Percentiles rank a stretch among this genome's conserved stretches.
phyloP scores from a whole-genome alignment of 1,284 basidiomycete species.

The Wolfiporia cocos region DNA sequence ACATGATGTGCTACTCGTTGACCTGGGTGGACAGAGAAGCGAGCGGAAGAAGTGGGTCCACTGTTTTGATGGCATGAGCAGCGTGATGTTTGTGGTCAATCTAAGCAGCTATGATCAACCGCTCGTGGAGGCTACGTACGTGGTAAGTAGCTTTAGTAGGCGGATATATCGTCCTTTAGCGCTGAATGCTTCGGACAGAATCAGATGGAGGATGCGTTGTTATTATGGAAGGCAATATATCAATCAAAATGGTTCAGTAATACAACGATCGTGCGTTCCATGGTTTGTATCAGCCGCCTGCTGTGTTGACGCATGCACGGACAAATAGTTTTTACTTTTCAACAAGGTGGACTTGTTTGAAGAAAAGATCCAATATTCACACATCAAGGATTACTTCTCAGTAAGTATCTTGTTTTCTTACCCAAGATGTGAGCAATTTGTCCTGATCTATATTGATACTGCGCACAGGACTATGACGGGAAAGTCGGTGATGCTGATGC shows the following conservation, averaged over 20 bases:
- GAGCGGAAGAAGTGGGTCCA: conserved; percentile 89
- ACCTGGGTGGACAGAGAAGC: conserved; percentile 88
- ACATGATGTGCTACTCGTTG: conserved; percentile 82
- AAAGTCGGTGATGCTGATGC: conserved; percentile 60
- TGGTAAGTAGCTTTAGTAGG: conserved; percentile 44
- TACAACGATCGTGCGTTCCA: conserved; percentile 72
- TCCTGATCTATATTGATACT: no score
- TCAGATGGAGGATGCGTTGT: conserved; percentile 96
- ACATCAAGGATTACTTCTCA: conserved; percentile 83
- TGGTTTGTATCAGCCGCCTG: not conserved
- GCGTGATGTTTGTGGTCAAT: conserved; percentile 83
- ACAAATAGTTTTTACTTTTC: conserved; percentile 75
- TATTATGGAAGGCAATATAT: conserved; percentile 92
- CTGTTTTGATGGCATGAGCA: conserved; percentile 83
- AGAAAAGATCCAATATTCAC: conserved; percentile 74
- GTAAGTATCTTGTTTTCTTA: conserved; percentile 40
- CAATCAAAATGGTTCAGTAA: conserved; percentile 91
- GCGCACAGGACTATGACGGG: conserved; percentile 75
- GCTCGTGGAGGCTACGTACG: conserved; percentile 88
- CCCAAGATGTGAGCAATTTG: no score
- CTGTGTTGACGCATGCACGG: conserved; percentile 4
- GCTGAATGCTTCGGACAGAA: conserved; percentile 47
- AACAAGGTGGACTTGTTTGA: conserved; percentile 90
- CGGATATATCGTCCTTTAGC: not conserved
- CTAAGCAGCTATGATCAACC: conserved; percentile 90